Percentiles rank a stretch among this genome's conserved stretches.
These are phyloP conservation scores for Brassica rapa DNA, from an alignment of 345 rosid genomes.

Conservation along the genomic window DNA sequence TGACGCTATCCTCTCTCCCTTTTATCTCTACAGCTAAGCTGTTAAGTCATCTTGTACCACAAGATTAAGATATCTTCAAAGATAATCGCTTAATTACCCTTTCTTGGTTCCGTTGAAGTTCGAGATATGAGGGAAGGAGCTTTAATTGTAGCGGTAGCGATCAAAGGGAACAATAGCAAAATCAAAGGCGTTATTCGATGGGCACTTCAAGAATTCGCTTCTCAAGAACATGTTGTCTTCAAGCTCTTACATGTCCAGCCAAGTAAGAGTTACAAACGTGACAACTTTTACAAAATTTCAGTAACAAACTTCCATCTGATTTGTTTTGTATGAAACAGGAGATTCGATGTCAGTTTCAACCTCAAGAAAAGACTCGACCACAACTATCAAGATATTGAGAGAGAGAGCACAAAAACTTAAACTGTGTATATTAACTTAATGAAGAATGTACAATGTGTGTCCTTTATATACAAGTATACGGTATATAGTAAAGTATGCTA, in stretches of 20 bases:
- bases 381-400: slow-evolving; percentile 7
- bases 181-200: slow-evolving; percentile 58
- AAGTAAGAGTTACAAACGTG: slow-evolving; percentile 50
- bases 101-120: slow-evolving; percentile 21
- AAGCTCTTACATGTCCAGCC: slow-evolving; percentile 79
- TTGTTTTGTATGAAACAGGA: slow-evolving; percentile 49
- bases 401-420: background rate
- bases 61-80: slow-evolving; percentile 28
- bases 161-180: slow-evolving; percentile 56
- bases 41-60: background rate
- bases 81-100: background rate
- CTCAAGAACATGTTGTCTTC: slow-evolving; percentile 56
- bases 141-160: slow-evolving; percentile 64
- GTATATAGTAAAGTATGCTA: background rate
- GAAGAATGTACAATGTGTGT: background rate
- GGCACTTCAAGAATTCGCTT: slow-evolving; percentile 59
- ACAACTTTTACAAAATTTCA: background rate
- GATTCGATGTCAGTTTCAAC: slow-evolving; percentile 54
- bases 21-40: background rate
- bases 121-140: slow-evolving; percentile 42
- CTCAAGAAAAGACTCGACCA: slow-evolving; percentile 56
- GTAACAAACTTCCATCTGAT: background rate
- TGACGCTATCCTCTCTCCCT: slow-evolving; percentile 9
- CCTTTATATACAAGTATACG: background rate
- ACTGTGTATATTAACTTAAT: background rate